Evolutionary conservation across 768 basidiomycete species (phyloP).

Genomic region (Boletellus sp.): DNA sequence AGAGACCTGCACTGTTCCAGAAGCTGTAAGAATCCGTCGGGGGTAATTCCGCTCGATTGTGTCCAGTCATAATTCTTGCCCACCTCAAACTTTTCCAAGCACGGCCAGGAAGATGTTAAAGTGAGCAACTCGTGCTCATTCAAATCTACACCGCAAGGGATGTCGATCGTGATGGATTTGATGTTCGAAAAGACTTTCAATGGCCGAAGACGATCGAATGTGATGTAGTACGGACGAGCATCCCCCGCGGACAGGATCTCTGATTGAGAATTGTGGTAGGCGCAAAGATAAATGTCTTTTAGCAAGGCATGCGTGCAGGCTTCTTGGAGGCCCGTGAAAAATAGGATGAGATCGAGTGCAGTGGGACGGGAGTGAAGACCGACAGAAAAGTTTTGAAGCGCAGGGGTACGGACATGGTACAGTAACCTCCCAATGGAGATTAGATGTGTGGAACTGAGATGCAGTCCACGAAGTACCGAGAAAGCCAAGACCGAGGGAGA

Average conservation of each 20-base stretch:
- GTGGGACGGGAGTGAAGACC: neutral
- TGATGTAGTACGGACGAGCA: neutral
- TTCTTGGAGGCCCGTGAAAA: slow-evolving; percentile 3
- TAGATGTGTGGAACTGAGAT: neutral
- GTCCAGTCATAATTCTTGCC: slow-evolving; percentile 2
- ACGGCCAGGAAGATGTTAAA: slow-evolving; percentile 16
- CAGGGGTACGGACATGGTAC: neutral
- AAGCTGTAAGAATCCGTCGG: slow-evolving; percentile 9
- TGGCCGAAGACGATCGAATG: slow-evolving; percentile 1
- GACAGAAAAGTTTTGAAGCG: too few relatives aligned
- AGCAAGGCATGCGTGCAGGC: neutral
- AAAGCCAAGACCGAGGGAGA: neutral
- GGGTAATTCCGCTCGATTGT: slow-evolving; percentile 7
- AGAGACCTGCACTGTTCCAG: slow-evolving; percentile 13
- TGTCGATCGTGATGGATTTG: slow-evolving; percentile 1
- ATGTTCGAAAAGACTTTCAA: slow-evolving; percentile 7
- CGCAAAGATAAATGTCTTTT: too few relatives aligned
- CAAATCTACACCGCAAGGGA: slow-evolving; percentile 1
- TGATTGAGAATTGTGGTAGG: neutral
- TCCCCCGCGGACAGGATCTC: neutral
- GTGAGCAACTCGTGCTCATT: slow-evolving; percentile 6
- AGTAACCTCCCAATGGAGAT: neutral
- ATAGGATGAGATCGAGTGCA: neutral
- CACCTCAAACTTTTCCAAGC: neutral
- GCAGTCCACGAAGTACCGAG: neutral